phyloP scores from a whole-genome alignment of 345 rosid genomes.

The Rhodomyrtus tomentosa region DNA sequence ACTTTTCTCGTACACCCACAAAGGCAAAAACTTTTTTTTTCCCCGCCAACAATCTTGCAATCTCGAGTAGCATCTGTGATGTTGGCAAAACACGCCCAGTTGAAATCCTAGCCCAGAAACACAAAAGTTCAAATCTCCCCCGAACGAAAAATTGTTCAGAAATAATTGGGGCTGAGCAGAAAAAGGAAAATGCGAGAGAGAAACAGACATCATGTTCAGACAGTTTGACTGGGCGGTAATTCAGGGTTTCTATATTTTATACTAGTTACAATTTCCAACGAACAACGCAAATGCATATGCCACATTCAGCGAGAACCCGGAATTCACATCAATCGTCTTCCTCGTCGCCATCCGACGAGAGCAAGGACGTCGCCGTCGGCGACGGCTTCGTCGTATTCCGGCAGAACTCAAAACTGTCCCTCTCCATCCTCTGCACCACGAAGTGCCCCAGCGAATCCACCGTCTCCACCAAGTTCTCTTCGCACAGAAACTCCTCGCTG shows the following conservation, averaged over 20 bases:
- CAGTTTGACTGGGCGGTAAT: not conserved
- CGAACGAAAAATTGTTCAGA: not conserved
- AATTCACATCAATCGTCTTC: slow-evolving; percentile 7
- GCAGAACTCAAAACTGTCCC: slow-evolving; percentile 32
- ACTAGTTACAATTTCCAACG: not conserved
- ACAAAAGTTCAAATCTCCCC: not conserved
- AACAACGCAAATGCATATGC: not conserved
- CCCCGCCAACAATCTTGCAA: not conserved
- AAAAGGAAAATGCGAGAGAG: not conserved
- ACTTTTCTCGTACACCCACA: not conserved
- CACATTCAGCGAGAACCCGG: not conserved
- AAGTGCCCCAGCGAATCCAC: slow-evolving; percentile 55
- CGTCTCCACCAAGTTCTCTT: slow-evolving; percentile 50
- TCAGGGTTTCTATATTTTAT: not conserved
- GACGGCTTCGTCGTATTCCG: slow-evolving; percentile 17
- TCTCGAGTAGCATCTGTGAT: not conserved
- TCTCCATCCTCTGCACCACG: slow-evolving; percentile 17
- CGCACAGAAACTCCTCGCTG: slow-evolving; percentile 63
- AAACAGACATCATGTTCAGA: not conserved
- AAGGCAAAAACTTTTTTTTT: not conserved
- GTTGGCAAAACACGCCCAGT: not conserved
- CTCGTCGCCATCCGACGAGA: slow-evolving; percentile 4
- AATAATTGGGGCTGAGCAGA: not conserved
- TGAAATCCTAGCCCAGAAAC: not conserved
- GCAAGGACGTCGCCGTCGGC: slow-evolving; percentile 7